These are phyloP conservation scores for Karstenula rhodostoma DNA, from an alignment of 2,329 filamentous ascomycete species.

Conservation along the genomic window DNA sequence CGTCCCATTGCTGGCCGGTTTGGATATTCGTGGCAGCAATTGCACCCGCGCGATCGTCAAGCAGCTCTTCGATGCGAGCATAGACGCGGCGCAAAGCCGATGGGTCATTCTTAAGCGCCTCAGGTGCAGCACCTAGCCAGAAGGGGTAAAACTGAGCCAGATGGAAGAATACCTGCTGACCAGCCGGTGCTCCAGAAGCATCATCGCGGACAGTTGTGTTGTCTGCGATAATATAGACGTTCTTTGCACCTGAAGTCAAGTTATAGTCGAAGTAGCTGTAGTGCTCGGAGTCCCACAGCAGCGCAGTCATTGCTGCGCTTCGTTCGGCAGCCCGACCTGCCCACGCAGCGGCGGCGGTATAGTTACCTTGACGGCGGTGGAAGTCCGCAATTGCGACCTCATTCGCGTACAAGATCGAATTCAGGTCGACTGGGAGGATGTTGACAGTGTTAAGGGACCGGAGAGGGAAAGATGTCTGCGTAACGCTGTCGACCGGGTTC, in stretches of 20 bases:
- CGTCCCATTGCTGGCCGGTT: conserved; percentile 74
- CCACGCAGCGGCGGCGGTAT: conserved; percentile 60
- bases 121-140: conserved; percentile 71
- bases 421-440: conserved; percentile 71
- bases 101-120: conserved; percentile 65
- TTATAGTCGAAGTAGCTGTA: conserved; percentile 76
- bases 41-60: conserved; percentile 63
- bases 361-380: conserved; percentile 61
- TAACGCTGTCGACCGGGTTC: conserved; percentile 65
- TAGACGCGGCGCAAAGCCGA: conserved; percentile 65
- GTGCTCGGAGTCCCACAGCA: conserved; percentile 71
- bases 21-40: conserved; percentile 69
- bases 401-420: conserved; percentile 73
- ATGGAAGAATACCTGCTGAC: conserved; percentile 66
- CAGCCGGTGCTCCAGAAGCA: conserved; percentile 58
- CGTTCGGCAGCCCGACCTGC: conserved; percentile 59
- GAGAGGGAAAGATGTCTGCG: conserved; percentile 70
- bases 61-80: conserved; percentile 61
- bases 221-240: conserved; percentile 60
- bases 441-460: conserved; percentile 68
- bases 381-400: conserved; percentile 67
- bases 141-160: conserved; percentile 72
- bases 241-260: conserved; percentile 64
- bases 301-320: conserved; percentile 67
- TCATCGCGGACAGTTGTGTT: conserved; percentile 52